These are phyloP conservation scores for Boletus sp. DNA, from an alignment of 768 basidiomycete species.

Conservation along the genomic window DNA sequence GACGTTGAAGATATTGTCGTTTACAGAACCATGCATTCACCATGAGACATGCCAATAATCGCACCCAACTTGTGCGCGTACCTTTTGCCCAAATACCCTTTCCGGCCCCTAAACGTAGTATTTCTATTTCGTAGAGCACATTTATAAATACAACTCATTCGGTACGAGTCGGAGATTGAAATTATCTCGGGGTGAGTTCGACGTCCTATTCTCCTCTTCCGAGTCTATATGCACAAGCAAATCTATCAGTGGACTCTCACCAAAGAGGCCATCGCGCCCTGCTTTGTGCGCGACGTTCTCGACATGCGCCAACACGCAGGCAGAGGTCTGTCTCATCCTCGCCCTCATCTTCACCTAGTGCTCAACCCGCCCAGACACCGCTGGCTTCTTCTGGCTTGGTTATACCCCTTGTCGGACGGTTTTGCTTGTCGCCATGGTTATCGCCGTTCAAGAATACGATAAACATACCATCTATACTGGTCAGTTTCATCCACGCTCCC, in stretches of 20 bases:
- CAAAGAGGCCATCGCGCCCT: conserved; percentile 52
- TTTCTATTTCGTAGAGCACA: too few species aligned
- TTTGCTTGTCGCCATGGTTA: conserved; percentile 60
- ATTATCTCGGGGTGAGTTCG: too few species aligned
- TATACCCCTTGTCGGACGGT: conserved; percentile 68
- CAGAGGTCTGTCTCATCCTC: conserved; percentile 29
- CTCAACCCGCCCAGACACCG: conserved; percentile 33
- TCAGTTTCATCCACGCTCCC: conserved; percentile 23
- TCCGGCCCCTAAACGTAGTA: too few species aligned
- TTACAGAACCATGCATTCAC: too few species aligned
- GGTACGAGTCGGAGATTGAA: too few species aligned
- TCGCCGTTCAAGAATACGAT: conserved; percentile 61
- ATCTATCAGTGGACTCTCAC: conserved; percentile 55
- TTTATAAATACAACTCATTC: too few species aligned
- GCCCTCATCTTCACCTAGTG: background rate
- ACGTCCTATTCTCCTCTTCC: background rate
- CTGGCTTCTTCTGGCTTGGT: conserved; percentile 71
- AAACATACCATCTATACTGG: conserved; percentile 58
- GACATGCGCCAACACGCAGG: conserved; percentile 40
- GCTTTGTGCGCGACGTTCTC: conserved; percentile 53
- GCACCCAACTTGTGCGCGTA: too few species aligned
- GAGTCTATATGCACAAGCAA: conserved; percentile 16
- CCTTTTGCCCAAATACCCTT: too few species aligned
- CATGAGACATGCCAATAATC: too few species aligned
- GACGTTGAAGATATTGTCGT: too few species aligned